Evolutionary conservation across 2,329 filamentous ascomycete species (phyloP).

Genomic region (Byssothecium circinans): DNA sequence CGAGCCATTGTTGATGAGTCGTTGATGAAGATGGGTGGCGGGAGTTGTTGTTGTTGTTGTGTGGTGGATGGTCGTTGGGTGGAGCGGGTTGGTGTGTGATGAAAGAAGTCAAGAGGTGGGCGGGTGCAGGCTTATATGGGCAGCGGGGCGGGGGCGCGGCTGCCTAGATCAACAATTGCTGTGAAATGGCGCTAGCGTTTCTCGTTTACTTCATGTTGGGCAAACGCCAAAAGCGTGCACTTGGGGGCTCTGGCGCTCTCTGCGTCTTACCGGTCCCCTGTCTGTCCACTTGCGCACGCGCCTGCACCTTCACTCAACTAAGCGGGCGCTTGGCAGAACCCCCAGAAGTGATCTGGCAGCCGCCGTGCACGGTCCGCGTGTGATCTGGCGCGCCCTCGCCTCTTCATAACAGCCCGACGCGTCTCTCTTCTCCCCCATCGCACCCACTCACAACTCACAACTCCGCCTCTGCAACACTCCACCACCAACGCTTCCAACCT

Average conservation of each 20-base stretch:
- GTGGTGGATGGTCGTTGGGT: slow-evolving; percentile 27
- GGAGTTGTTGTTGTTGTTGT: slow-evolving; percentile 22
- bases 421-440: slow-evolving; percentile 15
- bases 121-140: slow-evolving; percentile 44
- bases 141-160: slow-evolving; percentile 34
- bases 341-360: slow-evolving; percentile 28
- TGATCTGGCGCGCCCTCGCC: slow-evolving; percentile 36
- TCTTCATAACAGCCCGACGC: slow-evolving; percentile 27
- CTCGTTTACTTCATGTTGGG: slow-evolving; percentile 7
- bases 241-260: too few species aligned
- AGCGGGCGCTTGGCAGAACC: slow-evolving; percentile 29
- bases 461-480: slow-evolving; percentile 21
- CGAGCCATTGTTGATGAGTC: slow-evolving; percentile 52
- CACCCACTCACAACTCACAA: slow-evolving; percentile 15
- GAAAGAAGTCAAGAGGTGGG: slow-evolving; percentile 39
- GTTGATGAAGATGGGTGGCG: slow-evolving; percentile 21
- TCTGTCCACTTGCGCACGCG: too few species aligned
- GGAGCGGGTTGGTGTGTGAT: slow-evolving; percentile 39
- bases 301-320: slow-evolving; percentile 22
- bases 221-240: too few species aligned
- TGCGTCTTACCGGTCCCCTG: slow-evolving; percentile 21
- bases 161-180: slow-evolving; percentile 34
- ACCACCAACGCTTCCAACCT: neutral
- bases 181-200: slow-evolving; percentile 25
- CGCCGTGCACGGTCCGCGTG: slow-evolving; percentile 32